These are phyloP conservation scores for Syzygium grande DNA, from an alignment of 345 rosid genomes.

Conservation along the genomic window DNA sequence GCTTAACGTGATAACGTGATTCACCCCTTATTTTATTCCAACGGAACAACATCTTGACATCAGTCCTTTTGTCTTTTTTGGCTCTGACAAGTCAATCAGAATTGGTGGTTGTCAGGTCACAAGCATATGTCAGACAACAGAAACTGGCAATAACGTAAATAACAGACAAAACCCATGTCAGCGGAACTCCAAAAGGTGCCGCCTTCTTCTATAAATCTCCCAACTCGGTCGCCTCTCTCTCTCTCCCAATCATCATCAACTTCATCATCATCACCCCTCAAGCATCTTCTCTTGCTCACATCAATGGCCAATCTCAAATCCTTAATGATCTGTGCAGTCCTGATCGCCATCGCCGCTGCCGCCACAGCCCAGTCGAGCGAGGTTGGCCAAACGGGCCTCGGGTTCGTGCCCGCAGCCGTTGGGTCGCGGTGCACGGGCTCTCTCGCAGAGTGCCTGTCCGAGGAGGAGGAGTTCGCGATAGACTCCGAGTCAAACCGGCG, in stretches of 20 bases:
- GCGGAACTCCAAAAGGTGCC: too few species aligned
- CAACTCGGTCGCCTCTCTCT: background rate
- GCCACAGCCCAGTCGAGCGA: background rate
- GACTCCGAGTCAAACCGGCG: slow-evolving; percentile 82
- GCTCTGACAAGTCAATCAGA: background rate
- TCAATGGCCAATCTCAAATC: background rate
- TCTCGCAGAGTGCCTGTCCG: background rate
- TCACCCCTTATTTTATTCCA: background rate
- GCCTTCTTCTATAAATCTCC: background rate
- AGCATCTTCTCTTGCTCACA: too few species aligned
- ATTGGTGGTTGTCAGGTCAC: background rate
- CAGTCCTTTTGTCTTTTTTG: background rate
- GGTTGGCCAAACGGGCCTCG: background rate
- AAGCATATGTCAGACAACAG: too few species aligned
- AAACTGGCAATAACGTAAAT: too few species aligned
- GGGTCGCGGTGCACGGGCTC: background rate
- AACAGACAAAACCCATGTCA: too few species aligned
- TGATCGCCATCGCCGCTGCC: background rate
- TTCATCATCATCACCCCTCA: background rate
- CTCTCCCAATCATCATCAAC: background rate
- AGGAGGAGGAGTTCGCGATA: slow-evolving; percentile 53
- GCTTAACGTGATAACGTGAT: background rate
- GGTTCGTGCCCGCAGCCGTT: background rate
- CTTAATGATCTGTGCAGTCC: background rate
- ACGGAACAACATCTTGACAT: background rate